phyloP scores from a whole-genome alignment of 495 filamentous ascomycete species.

The Aspergillus homomorphus region DNA sequence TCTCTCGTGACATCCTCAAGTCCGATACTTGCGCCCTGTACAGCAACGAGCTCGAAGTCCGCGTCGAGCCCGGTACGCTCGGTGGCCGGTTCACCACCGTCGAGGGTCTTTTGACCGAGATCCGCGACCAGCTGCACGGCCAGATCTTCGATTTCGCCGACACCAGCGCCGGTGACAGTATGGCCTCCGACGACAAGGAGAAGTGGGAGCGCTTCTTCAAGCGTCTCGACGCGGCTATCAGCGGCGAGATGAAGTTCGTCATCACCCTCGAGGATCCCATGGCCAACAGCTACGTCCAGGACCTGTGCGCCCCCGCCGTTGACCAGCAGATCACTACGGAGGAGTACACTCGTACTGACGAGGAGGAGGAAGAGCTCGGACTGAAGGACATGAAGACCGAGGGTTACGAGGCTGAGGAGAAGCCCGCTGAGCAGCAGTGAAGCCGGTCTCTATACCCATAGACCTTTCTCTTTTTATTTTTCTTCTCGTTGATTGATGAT shows the following conservation, averaged over 20 bases:
- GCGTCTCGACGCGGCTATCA: slow-evolving; percentile 71
- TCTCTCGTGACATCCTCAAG: slow-evolving; percentile 92
- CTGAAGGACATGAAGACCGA: slow-evolving; percentile 90
- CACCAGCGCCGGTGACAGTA: slow-evolving; percentile 69
- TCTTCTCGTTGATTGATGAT: slow-evolving; percentile 15
- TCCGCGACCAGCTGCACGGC: slow-evolving; percentile 79
- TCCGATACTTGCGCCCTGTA: slow-evolving; percentile 83
- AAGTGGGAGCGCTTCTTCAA: slow-evolving; percentile 82
- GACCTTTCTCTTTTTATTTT: slow-evolving; percentile 8
- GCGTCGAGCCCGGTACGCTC: slow-evolving; percentile 84
- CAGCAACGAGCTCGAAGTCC: slow-evolving; percentile 80
- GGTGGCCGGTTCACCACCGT: slow-evolving; percentile 97
- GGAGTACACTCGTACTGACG: slow-evolving; percentile 81
- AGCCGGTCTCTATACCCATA: slow-evolving; percentile 15
- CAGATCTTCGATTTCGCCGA: slow-evolving; percentile 78
- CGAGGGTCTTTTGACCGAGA: slow-evolving; percentile 90
- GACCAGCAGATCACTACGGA: slow-evolving; percentile 79
- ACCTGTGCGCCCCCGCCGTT: slow-evolving; percentile 63
- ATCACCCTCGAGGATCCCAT: slow-evolving; percentile 83
- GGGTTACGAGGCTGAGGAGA: slow-evolving; percentile 65
- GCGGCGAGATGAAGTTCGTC: slow-evolving; percentile 78
- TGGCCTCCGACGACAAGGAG: slow-evolving; percentile 55
- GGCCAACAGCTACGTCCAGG: slow-evolving; percentile 91
- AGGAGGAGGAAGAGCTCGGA: slow-evolving; percentile 91
- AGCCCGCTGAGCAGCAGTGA: slow-evolving; percentile 24